A percentile compares a stretch with the other conserved stretches of the same genome.
Evolutionary conservation across 2,329 filamentous ascomycete genomes (phyloP).

Genomic region (Penicillium sp.): DNA sequence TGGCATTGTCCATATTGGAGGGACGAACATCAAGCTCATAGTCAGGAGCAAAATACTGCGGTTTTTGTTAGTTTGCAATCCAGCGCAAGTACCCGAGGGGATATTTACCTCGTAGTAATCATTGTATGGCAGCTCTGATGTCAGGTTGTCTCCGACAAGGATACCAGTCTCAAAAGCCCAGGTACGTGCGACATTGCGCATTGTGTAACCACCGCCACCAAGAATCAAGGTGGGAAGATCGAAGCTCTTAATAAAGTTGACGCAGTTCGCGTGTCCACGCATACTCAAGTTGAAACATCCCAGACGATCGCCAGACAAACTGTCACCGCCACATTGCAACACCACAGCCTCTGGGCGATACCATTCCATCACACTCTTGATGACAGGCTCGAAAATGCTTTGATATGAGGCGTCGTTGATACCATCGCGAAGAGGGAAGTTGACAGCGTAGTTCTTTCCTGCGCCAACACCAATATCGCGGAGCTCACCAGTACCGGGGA

Average conservation of each 20-base stretch:
- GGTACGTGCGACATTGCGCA: constrained; percentile 64
- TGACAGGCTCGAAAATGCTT: constrained; percentile 67
- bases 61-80: constrained; percentile 24
- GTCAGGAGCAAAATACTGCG: constrained; percentile 66
- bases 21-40: constrained; percentile 69
- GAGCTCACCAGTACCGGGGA: constrained; percentile 68
- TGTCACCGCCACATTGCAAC: constrained; percentile 68
- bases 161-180: constrained; percentile 73
- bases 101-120: constrained; percentile 77
- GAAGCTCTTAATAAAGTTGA: constrained; percentile 68
- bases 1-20: constrained; percentile 72
- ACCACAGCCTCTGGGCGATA: constrained; percentile 68
- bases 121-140: constrained; percentile 84
- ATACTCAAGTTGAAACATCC: constrained; percentile 72
- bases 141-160: constrained; percentile 79
- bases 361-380: constrained; percentile 68
- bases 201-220: constrained; percentile 69
- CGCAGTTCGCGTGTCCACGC: constrained; percentile 69
- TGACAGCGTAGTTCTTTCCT: constrained; percentile 68
- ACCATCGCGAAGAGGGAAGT: constrained; percentile 68
- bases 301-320: constrained; percentile 65
- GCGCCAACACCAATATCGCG: constrained; percentile 67
- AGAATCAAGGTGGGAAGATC: constrained; percentile 65
- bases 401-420: constrained; percentile 69
- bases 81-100: background rate